Percentiles rank a stretch among this genome's conserved stretches.
These are phyloP conservation scores for Clohesyomyces aquaticus DNA, from an alignment of 495 filamentous ascomycete genomes.

Conservation along the genomic window DNA sequence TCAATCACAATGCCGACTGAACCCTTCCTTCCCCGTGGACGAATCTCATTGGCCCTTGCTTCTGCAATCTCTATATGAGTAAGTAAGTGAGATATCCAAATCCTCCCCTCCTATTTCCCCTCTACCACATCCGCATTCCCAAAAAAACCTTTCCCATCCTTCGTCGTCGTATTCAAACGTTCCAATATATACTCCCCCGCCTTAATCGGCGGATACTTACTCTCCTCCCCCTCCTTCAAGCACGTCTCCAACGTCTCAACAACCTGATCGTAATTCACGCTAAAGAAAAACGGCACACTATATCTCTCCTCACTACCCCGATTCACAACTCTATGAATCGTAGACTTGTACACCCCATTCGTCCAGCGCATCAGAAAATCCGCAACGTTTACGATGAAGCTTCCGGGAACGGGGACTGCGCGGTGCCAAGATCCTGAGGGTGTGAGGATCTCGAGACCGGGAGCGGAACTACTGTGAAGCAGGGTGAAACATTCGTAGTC, in stretches of 20 bases:
- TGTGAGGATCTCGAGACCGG: constrained; percentile 57
- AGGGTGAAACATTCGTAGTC: constrained; percentile 58
- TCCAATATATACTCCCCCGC: constrained; percentile 44
- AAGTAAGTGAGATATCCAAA: no score
- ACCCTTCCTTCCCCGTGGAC: no score
- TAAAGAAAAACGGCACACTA: constrained; percentile 38
- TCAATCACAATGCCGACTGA: no score
- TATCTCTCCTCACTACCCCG: constrained; percentile 26
- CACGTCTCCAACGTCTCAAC: constrained; percentile 43
- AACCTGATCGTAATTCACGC: constrained; percentile 34
- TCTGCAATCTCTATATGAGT: no score
- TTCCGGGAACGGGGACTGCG: constrained; percentile 49
- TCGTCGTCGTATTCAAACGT: constrained; percentile 38
- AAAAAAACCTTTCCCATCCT: constrained; percentile 33
- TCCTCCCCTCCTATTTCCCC: neutral
- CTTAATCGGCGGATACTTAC: constrained; percentile 39
- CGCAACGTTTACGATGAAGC: constrained; percentile 38
- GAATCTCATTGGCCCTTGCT: no score
- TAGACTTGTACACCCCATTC: constrained; percentile 33
- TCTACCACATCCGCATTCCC: constrained; percentile 19
- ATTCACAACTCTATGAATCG: constrained; percentile 35
- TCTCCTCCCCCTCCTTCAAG: constrained; percentile 27
- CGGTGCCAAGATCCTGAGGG: constrained; percentile 55
- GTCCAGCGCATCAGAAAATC: constrained; percentile 39
- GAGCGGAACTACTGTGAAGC: constrained; percentile 50